Evolutionary conservation across 2,329 filamentous ascomycete genomes (phyloP), one percentile per base, ranked within the genome.

Genomic region (Ophiostoma ips): DNA sequence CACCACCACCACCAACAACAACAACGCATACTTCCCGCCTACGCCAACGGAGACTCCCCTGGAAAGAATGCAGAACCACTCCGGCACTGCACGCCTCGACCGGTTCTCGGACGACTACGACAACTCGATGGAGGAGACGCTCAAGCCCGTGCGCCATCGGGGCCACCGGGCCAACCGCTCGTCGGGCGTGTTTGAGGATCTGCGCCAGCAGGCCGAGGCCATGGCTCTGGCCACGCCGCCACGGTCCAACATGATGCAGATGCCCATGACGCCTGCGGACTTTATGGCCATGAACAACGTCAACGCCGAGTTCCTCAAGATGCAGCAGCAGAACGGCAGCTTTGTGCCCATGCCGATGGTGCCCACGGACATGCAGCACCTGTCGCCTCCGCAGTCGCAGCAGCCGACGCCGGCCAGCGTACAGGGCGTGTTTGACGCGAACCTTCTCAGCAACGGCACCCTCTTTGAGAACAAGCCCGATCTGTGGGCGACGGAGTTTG

Each of bases 21-120:
- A 5, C 5, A 52, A 81, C 24, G 80, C 68, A 56, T 81, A 78
- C 58, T 76, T 77, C 56, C 82, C 82, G 51, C 75, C 81, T 43
- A 86, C 83, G 28, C 82, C 83, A 49, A 75, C 74, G 58, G 76
- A 79, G 48, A 84, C 79, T 18, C 81, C 82, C 40, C 71, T 73
- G 54, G 65, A 72, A 53, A 65, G 67, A 46, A 58, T 66, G 38
- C 58, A 62, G 41, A 72, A 72, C 64, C 65, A 69, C 44, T 55
- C 36, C 16, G 50, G 40, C 24, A 18, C 31, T 21, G 43, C 63
- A 15, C 63, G 64, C 3, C 67, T 68, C 3, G 67, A 63, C 56
- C 64, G 82, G 49, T 83, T 83, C 59, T 62, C 71, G 3, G 76
- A 81, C 24, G 71, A 70, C 43, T 80, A 79, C 55, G 79, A 83